Evolutionary conservation across 768 basidiomycete species (phyloP), one percentile per base, ranked within the genome.

Genomic region (Lactarius hengduanensis): DNA sequence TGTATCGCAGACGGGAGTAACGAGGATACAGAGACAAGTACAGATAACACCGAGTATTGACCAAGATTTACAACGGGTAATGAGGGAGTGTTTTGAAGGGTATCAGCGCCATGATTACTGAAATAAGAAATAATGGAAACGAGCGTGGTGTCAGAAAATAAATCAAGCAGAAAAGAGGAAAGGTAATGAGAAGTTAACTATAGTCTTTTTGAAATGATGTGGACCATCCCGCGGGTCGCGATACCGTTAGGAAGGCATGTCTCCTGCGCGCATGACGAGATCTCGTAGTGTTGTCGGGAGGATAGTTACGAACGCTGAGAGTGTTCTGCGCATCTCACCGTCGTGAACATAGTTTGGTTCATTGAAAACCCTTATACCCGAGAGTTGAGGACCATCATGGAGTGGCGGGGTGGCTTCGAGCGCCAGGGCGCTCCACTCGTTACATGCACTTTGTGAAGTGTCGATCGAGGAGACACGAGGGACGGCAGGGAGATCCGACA

Each of bases 271-370:
- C 34, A 38, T 56, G n/a, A 57, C 57, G 11, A 69, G 50, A 20
- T 63, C 65, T 38, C 65, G 41, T 32, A 67, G 36, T 22, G 68
- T 69, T 3, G 57, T 67, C 28, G 68, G 61, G n/a, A 62, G 59
- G 15, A 38, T n/a, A n/a, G 38, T 6, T 13, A 53, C 34, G 57
- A 67, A 67, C 22, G 61, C 41, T 11, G 59, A 34, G 26, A 62
- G 36, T 15, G 60, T 57, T 22, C 26, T 59, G 16, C 38, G 61
- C 32, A 13, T 18, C 40, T 50, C 56, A 28, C 13, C 34, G 20
- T 43, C 36, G 4, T 58, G n/a, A 9, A 38, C 38, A 4, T 3
- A 18, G 57, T 55, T 56, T 20, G 32, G 60, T 15, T 32, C 45
- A n/a, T 36, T 26, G 40, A 20, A n/a, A 26, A 57, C 32, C 20